Evolutionary conservation across 2,329 filamentous ascomycete species (phyloP).

Genomic region (Stromatinia cepivora): DNA sequence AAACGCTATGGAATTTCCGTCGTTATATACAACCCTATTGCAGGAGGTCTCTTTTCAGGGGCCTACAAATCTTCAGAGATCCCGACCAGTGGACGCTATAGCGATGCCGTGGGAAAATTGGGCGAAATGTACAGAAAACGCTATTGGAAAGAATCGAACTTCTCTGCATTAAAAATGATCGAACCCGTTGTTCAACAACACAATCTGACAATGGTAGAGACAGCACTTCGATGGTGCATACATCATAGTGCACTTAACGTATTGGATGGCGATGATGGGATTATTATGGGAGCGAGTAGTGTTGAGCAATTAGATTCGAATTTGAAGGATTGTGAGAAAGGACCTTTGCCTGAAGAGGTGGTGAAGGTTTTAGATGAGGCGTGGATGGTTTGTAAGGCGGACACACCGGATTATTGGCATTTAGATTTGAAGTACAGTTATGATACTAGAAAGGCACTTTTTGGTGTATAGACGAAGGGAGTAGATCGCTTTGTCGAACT

Average conservation of each 20-base stretch:
- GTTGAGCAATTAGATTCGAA: constrained; percentile 46
- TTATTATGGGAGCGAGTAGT: constrained; percentile 47
- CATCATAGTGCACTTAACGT: constrained; percentile 61
- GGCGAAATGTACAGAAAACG: constrained; percentile 56
- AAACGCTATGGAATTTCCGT: constrained; percentile 75
- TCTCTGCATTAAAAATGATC: constrained; percentile 59
- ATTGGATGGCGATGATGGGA: constrained; percentile 44
- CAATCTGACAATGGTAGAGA: constrained; percentile 59
- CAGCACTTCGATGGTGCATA: constrained; percentile 58
- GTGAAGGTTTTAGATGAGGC: constrained; percentile 63
- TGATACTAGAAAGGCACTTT: constrained; percentile 35
- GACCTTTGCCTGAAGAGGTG: constrained; percentile 64
- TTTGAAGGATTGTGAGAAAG: constrained; percentile 48
- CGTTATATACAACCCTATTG: constrained; percentile 80
- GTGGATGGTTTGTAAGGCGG: constrained; percentile 59
- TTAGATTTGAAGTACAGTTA: constrained; percentile 39
- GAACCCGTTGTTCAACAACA: constrained; percentile 61
- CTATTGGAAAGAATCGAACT: constrained; percentile 64
- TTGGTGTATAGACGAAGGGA: constrained; percentile 21
- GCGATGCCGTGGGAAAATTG: constrained; percentile 47
- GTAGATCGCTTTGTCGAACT: neutral
- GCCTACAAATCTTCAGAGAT: constrained; percentile 56
- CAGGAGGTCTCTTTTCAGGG: constrained; percentile 77
- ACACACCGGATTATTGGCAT: constrained; percentile 41
- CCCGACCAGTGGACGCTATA: constrained; percentile 68